Evolutionary conservation across 352 stramenopile species (phyloP), one percentile per base, ranked within the genome.

Genomic region (Phytophthora uliginosa): DNA sequence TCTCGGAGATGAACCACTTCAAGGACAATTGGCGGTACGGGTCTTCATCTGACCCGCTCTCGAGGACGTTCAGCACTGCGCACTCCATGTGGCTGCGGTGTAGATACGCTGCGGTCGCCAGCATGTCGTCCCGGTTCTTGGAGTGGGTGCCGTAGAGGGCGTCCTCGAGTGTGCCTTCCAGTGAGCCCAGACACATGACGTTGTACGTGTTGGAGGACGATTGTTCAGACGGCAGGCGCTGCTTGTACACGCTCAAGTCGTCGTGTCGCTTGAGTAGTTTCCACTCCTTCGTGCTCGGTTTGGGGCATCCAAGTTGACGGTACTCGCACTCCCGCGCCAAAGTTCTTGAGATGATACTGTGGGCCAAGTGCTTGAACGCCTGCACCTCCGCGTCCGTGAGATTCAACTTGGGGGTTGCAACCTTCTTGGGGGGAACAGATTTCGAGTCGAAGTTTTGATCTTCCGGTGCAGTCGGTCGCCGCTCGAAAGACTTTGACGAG

Each of bases 121-220:
- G 67, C 67, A 86, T 82, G 22, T 88, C 79, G 0, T 79, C 66
- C 2, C 79, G 71, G 9, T 66, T 81, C 31, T 79, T 74, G 59
- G 83, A 81, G 70, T 89, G 76, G 3, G 61, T 69, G 7, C 84
- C 84, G 59, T 84, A 90, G 45, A 92, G 67, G 55, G 87, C 57
- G 33, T 92, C 84, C 26, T 90, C 82, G 7, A 92, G 57, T 2
- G 71, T 74, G 12, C 84, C 82, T 57, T 85, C 77, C 40, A 92
- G 50, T 2, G 72, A 74, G 7, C 82, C 82, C 5, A 88, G 63
- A 26, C 78, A 79, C 15, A 84, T 76, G 63, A 91, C 79, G 0
- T 51, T 81, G 26, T 76, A 77, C 38, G 62, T 61, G 17, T 69
- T 76, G 17, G 61, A 57, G n/a, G 57, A 34, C 34, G 52, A 36